Conservation (phyloP, 139 green algal species). For the Coelastrella sp. region DNA sequence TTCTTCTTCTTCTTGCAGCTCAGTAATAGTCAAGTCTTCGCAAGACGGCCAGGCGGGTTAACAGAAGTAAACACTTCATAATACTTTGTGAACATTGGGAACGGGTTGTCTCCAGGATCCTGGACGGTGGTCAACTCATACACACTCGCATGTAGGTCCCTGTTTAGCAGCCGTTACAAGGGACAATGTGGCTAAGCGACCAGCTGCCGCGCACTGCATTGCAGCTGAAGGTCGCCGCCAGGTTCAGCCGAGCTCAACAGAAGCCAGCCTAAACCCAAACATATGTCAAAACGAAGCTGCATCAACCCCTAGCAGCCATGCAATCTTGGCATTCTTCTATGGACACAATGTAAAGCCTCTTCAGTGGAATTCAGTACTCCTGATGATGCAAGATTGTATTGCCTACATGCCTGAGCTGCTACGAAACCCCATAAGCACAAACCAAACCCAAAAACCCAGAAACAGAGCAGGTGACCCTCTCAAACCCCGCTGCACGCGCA, state of each 20-base stretch:
- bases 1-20: no score
- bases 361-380: no score
- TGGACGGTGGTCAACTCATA: no score
- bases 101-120: no score
- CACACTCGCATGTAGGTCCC: neutral
- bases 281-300: neutral
- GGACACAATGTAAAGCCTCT: no score
- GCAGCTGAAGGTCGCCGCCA: conserved; percentile 9
- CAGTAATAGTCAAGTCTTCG: no score
- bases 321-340: no score
- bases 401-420: neutral
- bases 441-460: neutral
- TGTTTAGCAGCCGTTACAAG: neutral
- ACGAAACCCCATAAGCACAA: no score
- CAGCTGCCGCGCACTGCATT: conserved; percentile 49
- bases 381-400: no score
- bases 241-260: neutral
- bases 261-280: neutral
- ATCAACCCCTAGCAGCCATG: neutral
- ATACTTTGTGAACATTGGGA: no score
- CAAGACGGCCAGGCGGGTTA: no score
- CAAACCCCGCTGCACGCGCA: neutral
- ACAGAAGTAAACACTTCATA: no score
- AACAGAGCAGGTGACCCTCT: neutral
- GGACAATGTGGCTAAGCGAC: neutral